Evolutionary conservation across 83 land plant genomes (phyloP), one percentile per base, ranked within the genome.

Genomic region (Larix sibirica): DNA sequence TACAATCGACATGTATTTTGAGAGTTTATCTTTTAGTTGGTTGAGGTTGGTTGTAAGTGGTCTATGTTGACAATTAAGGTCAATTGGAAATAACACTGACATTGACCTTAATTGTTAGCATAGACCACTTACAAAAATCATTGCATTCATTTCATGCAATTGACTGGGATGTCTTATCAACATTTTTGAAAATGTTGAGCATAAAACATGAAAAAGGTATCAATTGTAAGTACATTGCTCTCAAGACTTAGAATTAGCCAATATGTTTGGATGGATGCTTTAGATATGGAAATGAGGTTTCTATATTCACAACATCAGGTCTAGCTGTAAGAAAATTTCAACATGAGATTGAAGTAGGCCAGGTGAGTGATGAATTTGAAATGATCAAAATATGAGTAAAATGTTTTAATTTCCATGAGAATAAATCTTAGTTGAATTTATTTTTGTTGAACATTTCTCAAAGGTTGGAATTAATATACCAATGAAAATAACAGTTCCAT

Each of bases 261-360:
- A 36, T 80, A 20, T 42, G 24, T n/a, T 76, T 70, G 58, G n/a
- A 24, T 81, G 13, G 40, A 62, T 56, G 21, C 50, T 73, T 73
- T 81, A 95, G 97, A 85, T 95, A 97, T 85, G 99, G 99, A 24
- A 97, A 97, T 84, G 98, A 98, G 47, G 97, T 98, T 73, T 85
- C 98, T 9, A 97, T 97, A 79, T 97, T 97, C 70, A 95, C 99
- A 9, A 87, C 92, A 79, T 95, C 96, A 75, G 96, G 96, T 56
- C 88, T 83, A 13, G 94, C 98, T 74, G 98, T 98, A 24, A 89
- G 98, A 81, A 89, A 89, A 50, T 97, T 95, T 81, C 99, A 97
- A 86, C 91, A 84, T 65, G 98, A 97, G 42, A 91, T 97, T 77
- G 98, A 97, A 73, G 94, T 93, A 44, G 99, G 99, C 16, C 95